These are phyloP conservation scores for Cutaneotrichosporon arboriforme DNA, from an alignment of 1,284 basidiomycete genomes.

Conservation along the genomic window DNA sequence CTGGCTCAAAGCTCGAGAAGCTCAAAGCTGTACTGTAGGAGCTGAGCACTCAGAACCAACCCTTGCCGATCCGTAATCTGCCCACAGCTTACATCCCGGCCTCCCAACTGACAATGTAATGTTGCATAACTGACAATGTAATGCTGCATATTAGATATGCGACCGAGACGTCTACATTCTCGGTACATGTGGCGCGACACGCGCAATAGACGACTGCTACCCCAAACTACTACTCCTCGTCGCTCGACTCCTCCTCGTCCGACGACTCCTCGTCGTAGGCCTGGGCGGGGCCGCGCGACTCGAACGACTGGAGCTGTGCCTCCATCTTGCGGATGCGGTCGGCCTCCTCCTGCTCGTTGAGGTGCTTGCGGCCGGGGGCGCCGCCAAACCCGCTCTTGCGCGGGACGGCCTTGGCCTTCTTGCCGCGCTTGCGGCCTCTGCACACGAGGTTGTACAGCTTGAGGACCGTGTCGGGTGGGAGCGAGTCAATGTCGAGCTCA, in stretches of 20 bases:
- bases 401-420: conserved; percentile 22
- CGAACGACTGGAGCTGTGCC: conserved; percentile 50
- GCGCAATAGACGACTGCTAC: background rate
- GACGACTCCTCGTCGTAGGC: conserved; percentile 33
- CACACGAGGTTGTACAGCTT: conserved; percentile 92
- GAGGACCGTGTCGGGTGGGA: conserved; percentile 74
- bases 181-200: background rate
- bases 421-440: conserved; percentile 47
- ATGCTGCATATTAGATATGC: background rate
- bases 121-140: too few relatives aligned
- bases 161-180: background rate
- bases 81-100: too few relatives aligned
- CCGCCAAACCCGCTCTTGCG: conserved; percentile 61
- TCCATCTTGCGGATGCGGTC: conserved; percentile 82
- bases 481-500: conserved; percentile 87
- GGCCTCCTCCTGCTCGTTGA: conserved; percentile 49
- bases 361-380: conserved; percentile 73
- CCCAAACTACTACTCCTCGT: conserved; percentile 40
- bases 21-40: too few relatives aligned
- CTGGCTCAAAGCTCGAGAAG: too few relatives aligned
- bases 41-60: too few relatives aligned
- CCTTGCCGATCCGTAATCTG: too few relatives aligned
- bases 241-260: conserved; percentile 42
- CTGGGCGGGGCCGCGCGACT: conserved; percentile 17
- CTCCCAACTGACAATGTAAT: too few relatives aligned